These are phyloP conservation scores for Apodospora peruviana DNA, from an alignment of 495 filamentous ascomycete species.

Conservation along the genomic window DNA sequence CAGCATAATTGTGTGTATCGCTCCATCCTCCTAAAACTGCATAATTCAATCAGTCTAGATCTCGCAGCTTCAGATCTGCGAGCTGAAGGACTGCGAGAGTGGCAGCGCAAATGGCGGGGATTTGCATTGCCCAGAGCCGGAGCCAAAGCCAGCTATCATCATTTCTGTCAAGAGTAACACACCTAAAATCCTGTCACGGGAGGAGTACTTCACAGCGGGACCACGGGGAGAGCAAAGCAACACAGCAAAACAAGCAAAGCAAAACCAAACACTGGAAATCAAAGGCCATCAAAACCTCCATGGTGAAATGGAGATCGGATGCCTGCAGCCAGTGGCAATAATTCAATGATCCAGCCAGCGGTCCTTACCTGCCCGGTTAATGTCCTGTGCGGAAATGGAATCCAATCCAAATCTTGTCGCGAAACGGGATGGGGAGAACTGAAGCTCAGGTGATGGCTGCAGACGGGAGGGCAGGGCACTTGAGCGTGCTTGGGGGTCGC, in stretches of 20 bases:
- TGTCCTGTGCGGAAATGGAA: constrained; percentile 13
- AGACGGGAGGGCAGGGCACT: neutral
- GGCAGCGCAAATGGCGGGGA: constrained; percentile 10
- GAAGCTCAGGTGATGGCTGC: neutral
- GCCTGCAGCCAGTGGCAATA: constrained; percentile 18
- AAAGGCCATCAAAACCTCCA: constrained; percentile 5
- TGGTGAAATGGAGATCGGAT: constrained; percentile 9
- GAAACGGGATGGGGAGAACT: neutral
- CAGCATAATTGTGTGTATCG: constrained; percentile 15
- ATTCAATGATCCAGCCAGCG: constrained; percentile 20
- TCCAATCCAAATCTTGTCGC: constrained; percentile 13
- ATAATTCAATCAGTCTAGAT: constrained; percentile 18
- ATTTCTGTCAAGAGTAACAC: constrained; percentile 24
- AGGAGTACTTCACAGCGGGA: constrained; percentile 8
- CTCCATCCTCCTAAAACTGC: constrained; percentile 20
- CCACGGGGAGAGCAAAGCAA: constrained; percentile 4
- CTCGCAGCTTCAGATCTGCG: constrained; percentile 17
- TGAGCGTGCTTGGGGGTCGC: too few species aligned
- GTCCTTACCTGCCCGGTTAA: constrained; percentile 19
- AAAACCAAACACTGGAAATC: constrained; percentile 1
- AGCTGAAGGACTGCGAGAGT: constrained; percentile 19
- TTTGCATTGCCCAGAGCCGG: constrained; percentile 6
- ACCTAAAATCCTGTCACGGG: constrained; percentile 12
- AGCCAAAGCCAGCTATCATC: neutral
- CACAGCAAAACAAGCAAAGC: constrained; percentile 10